A percentile compares a stretch with the other conserved stretches of the same genome.
phyloP scores from a whole-genome alignment of 148 eudicot genomes.

The Suaeda aralocaspica region DNA sequence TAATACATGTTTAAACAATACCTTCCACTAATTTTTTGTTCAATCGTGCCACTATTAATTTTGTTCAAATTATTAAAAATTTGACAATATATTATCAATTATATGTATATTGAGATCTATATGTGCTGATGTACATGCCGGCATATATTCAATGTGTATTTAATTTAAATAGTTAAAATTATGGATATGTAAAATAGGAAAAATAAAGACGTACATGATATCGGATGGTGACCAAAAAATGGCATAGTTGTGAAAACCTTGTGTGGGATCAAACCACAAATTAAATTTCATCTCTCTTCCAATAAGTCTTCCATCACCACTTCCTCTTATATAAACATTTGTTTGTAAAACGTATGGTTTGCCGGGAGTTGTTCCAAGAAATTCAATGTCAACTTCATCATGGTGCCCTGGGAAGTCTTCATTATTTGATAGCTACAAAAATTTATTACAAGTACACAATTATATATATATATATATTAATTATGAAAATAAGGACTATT shows the following conservation, averaged over 20 bases:
- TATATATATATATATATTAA: too few species aligned
- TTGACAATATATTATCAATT: too few species aligned
- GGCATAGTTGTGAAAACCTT: constrained; percentile 80
- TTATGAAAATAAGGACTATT: too few species aligned
- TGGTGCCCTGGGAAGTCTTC: constrained; percentile 90
- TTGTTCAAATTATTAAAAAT: too few species aligned
- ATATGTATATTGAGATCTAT: too few species aligned
- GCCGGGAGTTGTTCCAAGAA: constrained; percentile 83
- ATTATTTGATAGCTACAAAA: constrained; percentile 69
- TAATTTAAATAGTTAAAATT: too few species aligned
- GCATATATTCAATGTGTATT: too few species aligned
- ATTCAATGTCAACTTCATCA: constrained; percentile 91
- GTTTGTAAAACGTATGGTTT: constrained; percentile 81
- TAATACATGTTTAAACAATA: too few species aligned
- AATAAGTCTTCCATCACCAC: constrained; percentile 82
- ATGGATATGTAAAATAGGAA: neutral
- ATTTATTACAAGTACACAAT: too few species aligned
- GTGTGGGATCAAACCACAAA: constrained; percentile 92
- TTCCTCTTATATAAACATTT: constrained; percentile 77
- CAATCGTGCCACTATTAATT: too few species aligned
- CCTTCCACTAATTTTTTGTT: too few species aligned
- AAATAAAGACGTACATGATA: constrained; percentile 49
- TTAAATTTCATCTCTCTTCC: constrained; percentile 90
- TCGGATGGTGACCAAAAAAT: constrained; percentile 70
- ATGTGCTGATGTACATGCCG: too few species aligned